These are phyloP conservation scores for Sequoia sempervirens DNA, from an alignment of 75 land plant genomes.

Conservation along the genomic window DNA sequence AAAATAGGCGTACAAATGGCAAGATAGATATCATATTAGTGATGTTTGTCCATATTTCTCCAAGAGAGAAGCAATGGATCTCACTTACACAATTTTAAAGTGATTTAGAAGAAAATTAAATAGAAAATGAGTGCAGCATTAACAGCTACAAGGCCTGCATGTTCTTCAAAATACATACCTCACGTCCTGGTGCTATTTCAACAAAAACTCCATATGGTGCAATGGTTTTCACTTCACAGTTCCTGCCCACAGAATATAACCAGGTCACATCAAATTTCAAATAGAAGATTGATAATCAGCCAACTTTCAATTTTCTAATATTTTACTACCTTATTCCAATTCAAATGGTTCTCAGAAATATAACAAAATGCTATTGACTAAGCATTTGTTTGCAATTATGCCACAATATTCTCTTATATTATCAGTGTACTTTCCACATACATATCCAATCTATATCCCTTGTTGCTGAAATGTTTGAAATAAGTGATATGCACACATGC, in stretches of 20 bases:
- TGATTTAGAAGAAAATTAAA: not conserved
- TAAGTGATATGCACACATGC: not conserved
- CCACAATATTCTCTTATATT: not conserved
- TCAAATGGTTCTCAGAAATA: not conserved
- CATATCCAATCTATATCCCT: not conserved
- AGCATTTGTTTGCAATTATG: not conserved
- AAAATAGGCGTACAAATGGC: not conserved
- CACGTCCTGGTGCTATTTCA: constrained; percentile 90
- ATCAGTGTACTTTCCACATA: not conserved
- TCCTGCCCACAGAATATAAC: constrained; percentile 41
- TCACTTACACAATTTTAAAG: not conserved
- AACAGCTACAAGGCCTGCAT: not conserved
- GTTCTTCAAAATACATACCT: constrained; percentile 45
- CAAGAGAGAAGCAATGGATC: not conserved
- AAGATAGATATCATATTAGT: not conserved
- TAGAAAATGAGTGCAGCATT: not conserved
- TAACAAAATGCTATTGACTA: not conserved
- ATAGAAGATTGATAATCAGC: not conserved
- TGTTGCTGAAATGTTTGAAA: not conserved
- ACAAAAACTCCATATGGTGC: constrained; percentile 88
- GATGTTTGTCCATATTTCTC: not conserved
- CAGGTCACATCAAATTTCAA: not conserved
- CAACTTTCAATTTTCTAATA: not conserved
- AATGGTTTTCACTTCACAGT: constrained; percentile 83
- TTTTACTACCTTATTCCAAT: not conserved